Evolutionary conservation across 176 grass and related monocot species (phyloP).

Genomic region (Carex cristatella): DNA sequence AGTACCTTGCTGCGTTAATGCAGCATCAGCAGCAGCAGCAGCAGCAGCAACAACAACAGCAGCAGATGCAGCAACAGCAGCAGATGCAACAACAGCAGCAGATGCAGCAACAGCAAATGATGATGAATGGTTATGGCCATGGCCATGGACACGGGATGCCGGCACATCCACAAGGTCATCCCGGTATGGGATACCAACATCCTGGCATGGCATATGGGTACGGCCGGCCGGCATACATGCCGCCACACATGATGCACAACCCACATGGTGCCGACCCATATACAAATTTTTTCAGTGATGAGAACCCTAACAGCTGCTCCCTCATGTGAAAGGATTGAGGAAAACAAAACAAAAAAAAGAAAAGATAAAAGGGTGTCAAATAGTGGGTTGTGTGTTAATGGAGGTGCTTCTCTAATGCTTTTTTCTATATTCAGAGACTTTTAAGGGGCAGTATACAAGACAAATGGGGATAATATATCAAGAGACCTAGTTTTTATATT

Average conservation of each 20-base stretch:
- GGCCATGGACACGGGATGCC: conserved; percentile 12
- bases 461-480: conserved; percentile 28
- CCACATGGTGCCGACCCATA: conserved; percentile 30
- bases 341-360: conserved; percentile 16
- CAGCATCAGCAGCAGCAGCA: conserved; percentile 36
- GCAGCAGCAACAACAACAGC: conserved; percentile 24
- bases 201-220: conserved; percentile 69
- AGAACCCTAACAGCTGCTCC: conserved; percentile 60
- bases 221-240: conserved; percentile 37
- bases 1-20: conserved; percentile 39
- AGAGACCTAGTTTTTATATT: conserved; percentile 25
- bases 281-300: conserved; percentile 65
- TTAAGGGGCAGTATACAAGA: conserved; percentile 28
- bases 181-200: conserved; percentile 53
- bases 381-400: conserved; percentile 20
- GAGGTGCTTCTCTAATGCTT: conserved; percentile 27
- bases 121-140: conserved; percentile 47
- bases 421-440: conserved; percentile 29
- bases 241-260: conserved; percentile 37
- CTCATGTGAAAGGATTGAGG: conserved; percentile 43
- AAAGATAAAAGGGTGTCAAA: conserved; percentile 3
- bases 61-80: conserved; percentile 34
- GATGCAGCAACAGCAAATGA: conserved; percentile 21
- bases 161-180: conserved; percentile 12
- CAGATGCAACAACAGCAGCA: conserved; percentile 37